These are phyloP conservation scores for Ganoderma leucocontextum DNA, from an alignment of 1,284 basidiomycete species.

Conservation along the genomic window DNA sequence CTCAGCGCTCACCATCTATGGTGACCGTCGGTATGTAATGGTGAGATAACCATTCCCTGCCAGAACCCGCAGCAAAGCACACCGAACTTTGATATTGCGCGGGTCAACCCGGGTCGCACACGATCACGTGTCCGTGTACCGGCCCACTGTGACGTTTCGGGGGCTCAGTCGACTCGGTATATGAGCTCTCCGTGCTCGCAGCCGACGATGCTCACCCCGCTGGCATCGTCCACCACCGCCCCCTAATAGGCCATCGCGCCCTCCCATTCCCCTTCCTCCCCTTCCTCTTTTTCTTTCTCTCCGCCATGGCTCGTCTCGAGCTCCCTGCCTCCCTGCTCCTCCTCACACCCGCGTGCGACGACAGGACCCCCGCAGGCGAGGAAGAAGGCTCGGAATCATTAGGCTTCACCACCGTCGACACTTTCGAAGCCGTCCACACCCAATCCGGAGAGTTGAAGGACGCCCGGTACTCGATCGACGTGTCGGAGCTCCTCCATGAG, in stretches of 20 bases:
- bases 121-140: constrained; percentile 24
- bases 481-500: constrained; percentile 12
- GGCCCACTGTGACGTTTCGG: constrained; percentile 7
- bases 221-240: neutral
- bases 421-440: constrained; percentile 15
- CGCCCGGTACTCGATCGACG: constrained; percentile 18
- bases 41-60: constrained; percentile 6
- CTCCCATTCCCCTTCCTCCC: neutral
- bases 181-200: constrained; percentile 8
- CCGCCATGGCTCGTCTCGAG: constrained; percentile 8
- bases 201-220: constrained; percentile 2
- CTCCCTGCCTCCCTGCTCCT: constrained; percentile 18
- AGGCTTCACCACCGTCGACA: constrained; percentile 17
- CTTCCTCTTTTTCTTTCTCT: neutral
- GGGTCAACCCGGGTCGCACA: constrained; percentile 22
- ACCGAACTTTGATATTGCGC: neutral
- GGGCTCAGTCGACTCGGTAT: neutral
- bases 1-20: neutral
- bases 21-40: neutral
- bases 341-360: constrained; percentile 14
- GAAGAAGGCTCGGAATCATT: constrained; percentile 4
- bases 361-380: constrained; percentile 2
- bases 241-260: neutral
- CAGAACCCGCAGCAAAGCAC: neutral
- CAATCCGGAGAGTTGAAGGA: constrained; percentile 8